Conservation (phyloP, 208 protist species). For the Trichomonas gallinae region DNA sequence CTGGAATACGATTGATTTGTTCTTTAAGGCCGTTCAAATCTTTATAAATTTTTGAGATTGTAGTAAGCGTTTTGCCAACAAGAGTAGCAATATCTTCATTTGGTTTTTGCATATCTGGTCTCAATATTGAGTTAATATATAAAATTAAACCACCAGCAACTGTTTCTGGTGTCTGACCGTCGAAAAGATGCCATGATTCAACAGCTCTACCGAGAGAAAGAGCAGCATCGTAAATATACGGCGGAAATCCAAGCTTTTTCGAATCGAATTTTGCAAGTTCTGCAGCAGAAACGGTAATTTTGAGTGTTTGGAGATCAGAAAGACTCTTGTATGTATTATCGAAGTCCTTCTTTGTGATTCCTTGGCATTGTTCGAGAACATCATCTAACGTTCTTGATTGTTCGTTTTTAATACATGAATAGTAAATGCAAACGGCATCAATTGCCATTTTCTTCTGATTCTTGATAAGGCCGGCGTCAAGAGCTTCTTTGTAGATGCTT, state of each 20-base stretch:
- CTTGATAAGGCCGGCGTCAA: neutral
- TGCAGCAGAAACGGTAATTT: neutral
- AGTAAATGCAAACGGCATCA: neutral
- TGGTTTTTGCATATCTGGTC: neutral
- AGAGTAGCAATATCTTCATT: neutral
- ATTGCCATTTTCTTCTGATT: neutral
- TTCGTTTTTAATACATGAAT: neutral
- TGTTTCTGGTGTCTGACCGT: neutral
- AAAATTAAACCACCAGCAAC: neutral
- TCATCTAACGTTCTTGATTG: neutral
- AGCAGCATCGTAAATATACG: neutral
- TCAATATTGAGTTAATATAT: neutral
- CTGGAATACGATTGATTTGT: neutral
- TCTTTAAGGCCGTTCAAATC: neutral
- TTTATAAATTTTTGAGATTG: neutral
- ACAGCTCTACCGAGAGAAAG: neutral
- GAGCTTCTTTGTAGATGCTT: neutral
- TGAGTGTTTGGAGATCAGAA: neutral
- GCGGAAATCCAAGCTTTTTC: neutral
- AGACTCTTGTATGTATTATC: neutral
- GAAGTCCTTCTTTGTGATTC: neutral
- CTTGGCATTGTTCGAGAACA: neutral
- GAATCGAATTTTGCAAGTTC: neutral
- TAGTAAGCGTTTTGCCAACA: neutral
- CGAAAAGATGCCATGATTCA: neutral